Conservation (phyloP, 805 yeast species). For the Sungouiozyma ichnusensis region DNA sequence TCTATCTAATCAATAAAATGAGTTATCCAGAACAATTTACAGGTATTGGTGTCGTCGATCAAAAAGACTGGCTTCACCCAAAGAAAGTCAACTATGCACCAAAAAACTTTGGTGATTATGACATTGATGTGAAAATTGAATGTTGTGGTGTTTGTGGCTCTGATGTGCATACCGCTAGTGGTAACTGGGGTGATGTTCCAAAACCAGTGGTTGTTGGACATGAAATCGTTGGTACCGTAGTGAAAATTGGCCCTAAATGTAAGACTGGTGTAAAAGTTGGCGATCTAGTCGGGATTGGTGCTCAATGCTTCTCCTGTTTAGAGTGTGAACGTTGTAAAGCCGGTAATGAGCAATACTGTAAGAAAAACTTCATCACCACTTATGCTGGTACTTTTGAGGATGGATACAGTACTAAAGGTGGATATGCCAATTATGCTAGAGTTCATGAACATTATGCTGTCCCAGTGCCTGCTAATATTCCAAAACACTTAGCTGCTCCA, state of each 20-base stretch:
- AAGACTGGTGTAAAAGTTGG: slow-evolving; percentile 43
- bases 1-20: background rate
- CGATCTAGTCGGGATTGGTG: slow-evolving; percentile 75
- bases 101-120: slow-evolving; percentile 35
- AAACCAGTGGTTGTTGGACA: slow-evolving; percentile 50
- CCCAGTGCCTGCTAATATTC: slow-evolving; percentile 48
- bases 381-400: slow-evolving; percentile 36
- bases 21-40: slow-evolving; percentile 36
- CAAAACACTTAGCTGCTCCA: slow-evolving; percentile 55
- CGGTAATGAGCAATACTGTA: slow-evolving; percentile 50
- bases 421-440: slow-evolving; percentile 55
- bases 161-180: slow-evolving; percentile 30
- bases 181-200: slow-evolving; percentile 15
- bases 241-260: slow-evolving; percentile 49
- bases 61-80: slow-evolving; percentile 47
- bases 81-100: slow-evolving; percentile 41
- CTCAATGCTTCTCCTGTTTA: slow-evolving; percentile 51
- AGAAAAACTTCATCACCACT: slow-evolving; percentile 34
- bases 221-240: slow-evolving; percentile 53
- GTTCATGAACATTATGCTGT: slow-evolving; percentile 54
- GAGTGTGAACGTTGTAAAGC: slow-evolving; percentile 49
- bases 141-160: slow-evolving; percentile 63
- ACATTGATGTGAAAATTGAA: slow-evolving; percentile 47
- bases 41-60: slow-evolving; percentile 46
- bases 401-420: slow-evolving; percentile 48